Evolutionary conservation across 345 rosid species (phyloP).

Genomic region (Bruguiera gymnorhiza): DNA sequence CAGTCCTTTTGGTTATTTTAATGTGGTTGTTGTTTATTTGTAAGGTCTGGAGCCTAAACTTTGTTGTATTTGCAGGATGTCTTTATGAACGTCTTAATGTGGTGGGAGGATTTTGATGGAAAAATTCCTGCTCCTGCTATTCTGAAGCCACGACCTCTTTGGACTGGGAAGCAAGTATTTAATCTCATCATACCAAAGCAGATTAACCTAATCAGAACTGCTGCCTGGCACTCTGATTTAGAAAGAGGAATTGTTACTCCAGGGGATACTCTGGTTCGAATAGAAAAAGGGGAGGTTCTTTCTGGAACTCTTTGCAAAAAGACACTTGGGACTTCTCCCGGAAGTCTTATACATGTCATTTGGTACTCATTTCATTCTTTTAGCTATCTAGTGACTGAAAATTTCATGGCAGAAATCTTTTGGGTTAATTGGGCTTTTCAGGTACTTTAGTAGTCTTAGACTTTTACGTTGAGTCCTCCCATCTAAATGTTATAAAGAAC

Average conservation of each 20-base stretch:
- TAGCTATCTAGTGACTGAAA: not conserved
- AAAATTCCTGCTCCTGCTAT: constrained; percentile 94
- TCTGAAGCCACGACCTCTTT: constrained; percentile 91
- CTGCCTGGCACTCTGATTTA: constrained; percentile 86
- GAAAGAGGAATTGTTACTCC: constrained; percentile 82
- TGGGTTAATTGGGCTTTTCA: not conserved
- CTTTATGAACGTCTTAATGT: constrained; percentile 94
- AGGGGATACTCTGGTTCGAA: constrained; percentile 91
- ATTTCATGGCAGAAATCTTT: not conserved
- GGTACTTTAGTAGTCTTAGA: not conserved
- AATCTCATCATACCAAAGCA: constrained; percentile 97
- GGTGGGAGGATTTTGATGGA: constrained; percentile 99
- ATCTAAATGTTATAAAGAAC: no score
- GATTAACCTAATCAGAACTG: constrained; percentile 76
- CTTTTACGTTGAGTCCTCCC: no score
- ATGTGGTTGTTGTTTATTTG: not conserved
- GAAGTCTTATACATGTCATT: constrained; percentile 95
- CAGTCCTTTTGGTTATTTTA: not conserved
- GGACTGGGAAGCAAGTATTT: constrained; percentile 99
- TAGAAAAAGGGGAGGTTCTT: constrained; percentile 88
- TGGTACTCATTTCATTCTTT: constrained; percentile 47
- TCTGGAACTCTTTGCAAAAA: constrained; percentile 97
- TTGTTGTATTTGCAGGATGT: constrained; percentile 59
- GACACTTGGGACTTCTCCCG: constrained; percentile 82
- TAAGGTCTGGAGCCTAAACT: not conserved